These are phyloP conservation scores for Trichoderma citrinoviride DNA, from an alignment of 2,329 filamentous ascomycete species.

Conservation along the genomic window DNA sequence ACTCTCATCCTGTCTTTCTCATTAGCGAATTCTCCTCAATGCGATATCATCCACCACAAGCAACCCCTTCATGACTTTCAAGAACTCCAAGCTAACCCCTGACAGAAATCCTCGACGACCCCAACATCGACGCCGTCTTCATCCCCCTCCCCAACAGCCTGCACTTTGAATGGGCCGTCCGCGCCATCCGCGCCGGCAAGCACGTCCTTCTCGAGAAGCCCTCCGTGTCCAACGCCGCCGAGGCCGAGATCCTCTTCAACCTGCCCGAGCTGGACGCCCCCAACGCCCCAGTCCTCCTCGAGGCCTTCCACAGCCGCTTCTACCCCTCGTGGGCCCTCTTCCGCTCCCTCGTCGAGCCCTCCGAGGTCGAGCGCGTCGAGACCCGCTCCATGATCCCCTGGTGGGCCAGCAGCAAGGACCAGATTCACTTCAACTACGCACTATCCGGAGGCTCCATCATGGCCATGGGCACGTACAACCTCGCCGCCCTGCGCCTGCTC, in stretches of 20 bases:
- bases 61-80: not conserved
- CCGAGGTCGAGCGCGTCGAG: slow-evolving; percentile 38
- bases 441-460: slow-evolving; percentile 43
- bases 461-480: slow-evolving; percentile 42
- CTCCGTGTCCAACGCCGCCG: slow-evolving; percentile 12
- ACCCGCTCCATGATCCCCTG: slow-evolving; percentile 33
- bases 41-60: not conserved
- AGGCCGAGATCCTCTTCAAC: slow-evolving; percentile 44
- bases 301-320: slow-evolving; percentile 53
- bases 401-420: slow-evolving; percentile 34
- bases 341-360: slow-evolving; percentile 38
- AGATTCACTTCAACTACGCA: slow-evolving; percentile 45
- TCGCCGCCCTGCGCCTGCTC: slow-evolving; percentile 40
- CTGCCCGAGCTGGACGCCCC: slow-evolving; percentile 35
- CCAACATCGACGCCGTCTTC: slow-evolving; percentile 47
- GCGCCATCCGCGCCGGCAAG: slow-evolving; percentile 46
- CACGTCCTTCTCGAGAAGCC: slow-evolving; percentile 32
- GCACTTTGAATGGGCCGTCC: slow-evolving; percentile 48
- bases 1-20: slow-evolving; percentile 23
- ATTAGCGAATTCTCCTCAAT: not conserved
- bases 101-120: slow-evolving; percentile 37
- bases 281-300: slow-evolving; percentile 47
- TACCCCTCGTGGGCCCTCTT: slow-evolving; percentile 48
- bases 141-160: slow-evolving; percentile 46
- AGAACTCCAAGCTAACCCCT: not conserved